A percentile compares a stretch with the other conserved stretches of the same genome.
Evolutionary conservation across 495 filamentous ascomycete genomes (phyloP).

Genomic region (Lentithecium fluviatile): DNA sequence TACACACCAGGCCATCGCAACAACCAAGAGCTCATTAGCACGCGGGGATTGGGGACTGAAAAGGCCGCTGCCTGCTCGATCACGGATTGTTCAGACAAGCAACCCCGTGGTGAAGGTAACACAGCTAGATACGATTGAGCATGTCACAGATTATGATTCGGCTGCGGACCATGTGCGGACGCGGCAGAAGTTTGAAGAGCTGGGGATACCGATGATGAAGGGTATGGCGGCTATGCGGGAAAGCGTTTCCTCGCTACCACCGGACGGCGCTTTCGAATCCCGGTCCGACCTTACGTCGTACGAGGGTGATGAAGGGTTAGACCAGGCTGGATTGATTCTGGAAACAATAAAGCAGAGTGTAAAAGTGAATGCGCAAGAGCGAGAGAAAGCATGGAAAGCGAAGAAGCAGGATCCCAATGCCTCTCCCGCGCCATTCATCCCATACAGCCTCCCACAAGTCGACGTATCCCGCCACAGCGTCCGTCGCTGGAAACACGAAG

Average conservation of each 20-base stretch:
- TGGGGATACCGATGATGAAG: conserved; percentile 64
- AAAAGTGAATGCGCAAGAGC: not conserved
- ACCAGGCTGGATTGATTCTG: conserved; percentile 45
- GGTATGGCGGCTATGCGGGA: conserved; percentile 38
- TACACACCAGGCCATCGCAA: conserved; percentile 81
- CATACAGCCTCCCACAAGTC: not conserved
- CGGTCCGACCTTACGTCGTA: conserved; percentile 51
- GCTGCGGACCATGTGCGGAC: conserved; percentile 79
- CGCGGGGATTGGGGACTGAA: conserved; percentile 96
- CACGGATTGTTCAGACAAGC: conserved; percentile 63
- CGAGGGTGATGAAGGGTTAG: conserved; percentile 14
- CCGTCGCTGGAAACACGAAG: conserved; percentile 66
- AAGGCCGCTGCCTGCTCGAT: conserved; percentile 70
- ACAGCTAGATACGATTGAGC: conserved; percentile 80
- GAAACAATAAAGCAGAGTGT: conserved; percentile 60
- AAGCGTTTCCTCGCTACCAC: not conserved
- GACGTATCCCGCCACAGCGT: not conserved
- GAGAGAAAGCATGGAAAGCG: not conserved
- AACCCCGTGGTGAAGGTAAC: conserved; percentile 69
- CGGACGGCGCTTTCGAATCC: conserved; percentile 58
- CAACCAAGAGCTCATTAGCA: conserved; percentile 67
- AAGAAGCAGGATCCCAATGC: not conserved
- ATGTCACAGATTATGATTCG: conserved; percentile 86
- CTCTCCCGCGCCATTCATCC: not conserved
- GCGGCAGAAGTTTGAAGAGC: conserved; percentile 82